Evolutionary conservation across 2,329 filamentous ascomycete species (phyloP), one percentile per base, ranked within the genome.

Genomic region (Neopestalotiopsis sp.): DNA sequence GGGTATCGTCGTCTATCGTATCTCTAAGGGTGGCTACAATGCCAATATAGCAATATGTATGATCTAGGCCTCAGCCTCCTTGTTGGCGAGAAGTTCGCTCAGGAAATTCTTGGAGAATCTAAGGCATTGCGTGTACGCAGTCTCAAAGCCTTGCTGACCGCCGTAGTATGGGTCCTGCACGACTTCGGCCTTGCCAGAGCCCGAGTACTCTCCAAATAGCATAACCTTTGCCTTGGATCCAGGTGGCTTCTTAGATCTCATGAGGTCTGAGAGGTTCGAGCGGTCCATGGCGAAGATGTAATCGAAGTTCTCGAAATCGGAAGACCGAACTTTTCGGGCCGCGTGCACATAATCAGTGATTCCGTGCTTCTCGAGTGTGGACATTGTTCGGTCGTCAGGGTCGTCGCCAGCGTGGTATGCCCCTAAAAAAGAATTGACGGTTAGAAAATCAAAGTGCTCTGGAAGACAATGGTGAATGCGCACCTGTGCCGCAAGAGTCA

Each of bases 231-330:
- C 90, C 77, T 88, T 89, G 40, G 84, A 79, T 42, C 87, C 84
- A n/a, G 81, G 80, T 10, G 86, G 83, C 72, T 87, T 88, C 72
- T 88, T 84, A 76, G 91, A 81, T 42, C 89, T 84, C 75, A 90
- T 79, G 69, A 97, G 81, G 76, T 97, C 89, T 9, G 86, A 84
- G 59, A 97, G 84, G 78, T 98, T 98, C 60, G 90, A 89, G 63
- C 89, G 85, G 78, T 99, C 96, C 96, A 99, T 99, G 70, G 93
- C 95, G 68, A 99, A 90, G 70, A 99, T 90, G 81, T 97, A 98
- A 81, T 98, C 94, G 77, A 98, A 98, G 17, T 87, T 86, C 68
- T 90, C 84, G 75, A 98, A 97, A 81, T 99, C 96, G 65, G 81
- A 64, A 91, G 79, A 87, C 89, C 68, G 59, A 4, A 97, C 90